Percentiles rank a stretch among this genome's conserved stretches.
phyloP scores from a whole-genome alignment of 352 stramenopile genomes.

The Phytophthora syringae region DNA sequence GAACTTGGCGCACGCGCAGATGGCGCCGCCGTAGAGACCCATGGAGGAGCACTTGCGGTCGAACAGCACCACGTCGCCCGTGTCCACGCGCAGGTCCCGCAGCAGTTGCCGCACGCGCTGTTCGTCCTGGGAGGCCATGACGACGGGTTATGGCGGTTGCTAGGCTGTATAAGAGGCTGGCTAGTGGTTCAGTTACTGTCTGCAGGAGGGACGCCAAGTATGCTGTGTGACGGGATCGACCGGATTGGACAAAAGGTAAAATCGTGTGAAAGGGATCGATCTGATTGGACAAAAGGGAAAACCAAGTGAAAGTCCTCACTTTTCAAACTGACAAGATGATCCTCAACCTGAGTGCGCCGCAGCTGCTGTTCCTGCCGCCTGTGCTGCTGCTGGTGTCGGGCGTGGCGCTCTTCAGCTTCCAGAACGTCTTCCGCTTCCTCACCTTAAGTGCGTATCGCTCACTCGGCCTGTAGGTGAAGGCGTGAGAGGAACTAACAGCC shows the following conservation, averaged over 20 bases:
- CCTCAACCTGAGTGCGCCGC: conserved; percentile 53
- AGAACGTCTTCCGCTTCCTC: conserved; percentile 75
- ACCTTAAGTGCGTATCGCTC: conserved; percentile 51
- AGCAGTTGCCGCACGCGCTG: conserved; percentile 56
- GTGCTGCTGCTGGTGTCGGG: conserved; percentile 68
- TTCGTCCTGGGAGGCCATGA: conserved; percentile 13
- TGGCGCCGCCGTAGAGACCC: conserved; percentile 77
- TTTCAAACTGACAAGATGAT: conserved; percentile 39
- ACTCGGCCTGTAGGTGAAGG: background rate
- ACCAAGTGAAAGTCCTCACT: background rate
- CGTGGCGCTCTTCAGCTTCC: conserved; percentile 83
- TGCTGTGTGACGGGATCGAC: background rate
- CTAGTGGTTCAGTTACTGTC: background rate
- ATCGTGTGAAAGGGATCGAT: background rate
- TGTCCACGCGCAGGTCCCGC: conserved; percentile 62
- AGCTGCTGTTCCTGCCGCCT: conserved; percentile 77
- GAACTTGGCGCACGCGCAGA: conserved; percentile 84
- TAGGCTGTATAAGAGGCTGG: background rate
- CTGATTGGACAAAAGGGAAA: background rate
- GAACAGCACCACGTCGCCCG: conserved; percentile 84
- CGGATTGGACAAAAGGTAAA: background rate
- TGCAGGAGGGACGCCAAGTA: background rate
- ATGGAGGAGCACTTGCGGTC: conserved; percentile 80
- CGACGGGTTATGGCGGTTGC: background rate
- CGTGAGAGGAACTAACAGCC: background rate